These are phyloP conservation scores for Corymbia citriodora DNA, from an alignment of 441 rosid genomes.

Conservation along the genomic window DNA sequence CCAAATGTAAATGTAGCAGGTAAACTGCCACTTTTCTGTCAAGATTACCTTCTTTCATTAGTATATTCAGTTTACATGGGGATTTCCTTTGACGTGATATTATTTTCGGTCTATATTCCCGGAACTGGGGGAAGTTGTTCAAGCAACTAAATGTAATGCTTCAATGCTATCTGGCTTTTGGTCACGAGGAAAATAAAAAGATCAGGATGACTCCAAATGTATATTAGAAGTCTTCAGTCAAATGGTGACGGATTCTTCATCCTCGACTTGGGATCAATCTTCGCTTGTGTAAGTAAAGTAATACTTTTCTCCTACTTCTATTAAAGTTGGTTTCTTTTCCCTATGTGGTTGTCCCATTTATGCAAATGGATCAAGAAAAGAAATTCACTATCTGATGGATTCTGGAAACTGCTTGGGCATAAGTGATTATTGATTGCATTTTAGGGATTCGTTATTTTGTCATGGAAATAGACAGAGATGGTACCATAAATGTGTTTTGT, in stretches of 20 bases:
- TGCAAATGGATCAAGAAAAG: no score
- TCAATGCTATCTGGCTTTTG: not conserved
- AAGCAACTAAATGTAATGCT: not conserved
- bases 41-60: no score
- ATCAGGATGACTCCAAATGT: accelerated
- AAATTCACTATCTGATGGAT: not conserved
- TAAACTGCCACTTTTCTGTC: no score
- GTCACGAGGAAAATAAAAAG: not conserved
- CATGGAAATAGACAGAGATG: not conserved
- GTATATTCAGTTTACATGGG: no score
- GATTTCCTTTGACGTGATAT: no score
- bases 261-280: accelerated
- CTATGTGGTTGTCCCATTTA: no score
- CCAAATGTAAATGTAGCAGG: no score
- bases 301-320: no score
- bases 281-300: not conserved
- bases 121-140: no score
- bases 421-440: not conserved
- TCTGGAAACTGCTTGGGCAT: accelerated
- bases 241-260: not conserved
- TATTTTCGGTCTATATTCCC: no score
- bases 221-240: not conserved
- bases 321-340: no score
- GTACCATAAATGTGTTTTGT: not conserved
- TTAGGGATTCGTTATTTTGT: no score